Evolutionary conservation across 495 filamentous ascomycete genomes (phyloP).

Genomic region (Penicillium turbatum): DNA sequence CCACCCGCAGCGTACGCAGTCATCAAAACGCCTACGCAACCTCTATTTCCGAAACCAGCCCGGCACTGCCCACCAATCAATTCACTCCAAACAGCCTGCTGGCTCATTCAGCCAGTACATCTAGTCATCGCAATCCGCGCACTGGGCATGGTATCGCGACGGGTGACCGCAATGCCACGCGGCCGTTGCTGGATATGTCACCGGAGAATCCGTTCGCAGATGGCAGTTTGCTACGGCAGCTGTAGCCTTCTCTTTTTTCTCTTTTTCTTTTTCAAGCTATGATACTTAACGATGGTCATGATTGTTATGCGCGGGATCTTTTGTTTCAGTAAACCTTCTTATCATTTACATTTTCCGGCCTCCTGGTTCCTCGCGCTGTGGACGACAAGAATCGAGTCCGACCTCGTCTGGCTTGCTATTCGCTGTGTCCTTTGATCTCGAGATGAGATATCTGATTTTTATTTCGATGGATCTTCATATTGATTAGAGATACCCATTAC

Average conservation of each 20-base stretch:
- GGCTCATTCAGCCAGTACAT: conserved; percentile 21
- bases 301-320: not conserved
- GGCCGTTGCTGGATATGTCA: conserved; percentile 54
- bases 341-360: not conserved
- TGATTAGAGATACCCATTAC: conserved; percentile 1
- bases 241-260: conserved; percentile 10
- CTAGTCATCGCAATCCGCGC: conserved; percentile 19
- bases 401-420: not conserved
- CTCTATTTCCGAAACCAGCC: conserved; percentile 19
- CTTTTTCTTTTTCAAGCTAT: too few relatives aligned
- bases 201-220: conserved; percentile 48
- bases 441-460: not conserved
- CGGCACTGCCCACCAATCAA: conserved; percentile 19
- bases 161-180: conserved; percentile 46
- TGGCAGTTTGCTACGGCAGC: conserved; percentile 49
- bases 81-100: conserved; percentile 41
- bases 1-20: conserved; percentile 27
- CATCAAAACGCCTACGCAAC: conserved; percentile 8
- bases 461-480: not conserved
- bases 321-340: not conserved
- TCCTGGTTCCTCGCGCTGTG: not conserved
- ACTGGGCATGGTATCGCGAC: conserved; percentile 51
- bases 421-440: not conserved
- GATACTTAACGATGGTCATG: not conserved
- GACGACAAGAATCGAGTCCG: not conserved